phyloP scores from a whole-genome alignment of 73 alveolate species.

The Symbiodinium natans region DNA sequence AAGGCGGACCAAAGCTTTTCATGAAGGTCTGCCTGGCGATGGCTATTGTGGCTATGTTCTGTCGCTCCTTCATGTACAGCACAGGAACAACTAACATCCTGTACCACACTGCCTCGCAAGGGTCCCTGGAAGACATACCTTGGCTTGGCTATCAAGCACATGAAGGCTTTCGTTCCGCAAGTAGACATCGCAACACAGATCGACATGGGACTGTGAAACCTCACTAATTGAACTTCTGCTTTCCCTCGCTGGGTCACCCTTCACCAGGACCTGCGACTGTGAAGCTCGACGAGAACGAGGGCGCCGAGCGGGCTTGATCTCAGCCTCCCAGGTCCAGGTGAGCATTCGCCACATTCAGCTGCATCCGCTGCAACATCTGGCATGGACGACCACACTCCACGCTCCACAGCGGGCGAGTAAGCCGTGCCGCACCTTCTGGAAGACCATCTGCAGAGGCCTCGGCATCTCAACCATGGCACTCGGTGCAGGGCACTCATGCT shows the following conservation, averaged over 20 bases:
- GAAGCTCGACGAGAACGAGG: not conserved
- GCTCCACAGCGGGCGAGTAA: too few species aligned
- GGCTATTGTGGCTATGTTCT: not conserved
- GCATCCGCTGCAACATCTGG: too few species aligned
- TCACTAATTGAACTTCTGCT: not conserved
- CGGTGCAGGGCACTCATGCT: not conserved
- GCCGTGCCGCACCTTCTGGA: slow-evolving; percentile 39
- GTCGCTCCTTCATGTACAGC: not conserved
- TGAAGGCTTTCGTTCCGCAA: too few species aligned
- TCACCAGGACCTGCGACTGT: slow-evolving; percentile 73
- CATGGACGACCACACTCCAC: too few species aligned
- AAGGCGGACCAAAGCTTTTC: slow-evolving; percentile 89
- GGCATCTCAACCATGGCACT: not conserved
- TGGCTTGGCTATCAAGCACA: not conserved
- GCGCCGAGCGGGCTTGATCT: not conserved
- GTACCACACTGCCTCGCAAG: slow-evolving; percentile 50
- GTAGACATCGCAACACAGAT: too few species aligned
- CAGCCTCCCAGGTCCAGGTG: not conserved
- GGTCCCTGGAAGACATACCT: slow-evolving; percentile 89
- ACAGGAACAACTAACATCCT: not conserved
- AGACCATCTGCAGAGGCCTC: slow-evolving; percentile 71
- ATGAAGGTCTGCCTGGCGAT: slow-evolving; percentile 53
- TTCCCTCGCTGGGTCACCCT: slow-evolving; percentile 6
- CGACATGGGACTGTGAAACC: too few species aligned
- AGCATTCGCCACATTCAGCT: too few species aligned